Evolutionary conservation across 495 filamentous ascomycete genomes (phyloP), one percentile per base, ranked within the genome.

Genomic region (Podospora pseudoanserina): DNA sequence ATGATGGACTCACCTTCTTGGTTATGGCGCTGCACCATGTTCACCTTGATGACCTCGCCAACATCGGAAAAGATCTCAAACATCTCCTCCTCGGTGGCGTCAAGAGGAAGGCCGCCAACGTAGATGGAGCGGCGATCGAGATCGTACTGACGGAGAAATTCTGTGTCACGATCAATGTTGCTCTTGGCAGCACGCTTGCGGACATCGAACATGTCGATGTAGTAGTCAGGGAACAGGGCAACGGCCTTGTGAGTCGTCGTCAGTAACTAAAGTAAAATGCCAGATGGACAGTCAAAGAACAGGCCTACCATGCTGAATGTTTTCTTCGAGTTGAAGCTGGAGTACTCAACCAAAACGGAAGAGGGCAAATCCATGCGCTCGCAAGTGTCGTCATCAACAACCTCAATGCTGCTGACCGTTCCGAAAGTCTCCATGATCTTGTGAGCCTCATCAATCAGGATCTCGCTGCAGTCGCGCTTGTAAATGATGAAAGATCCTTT

Each of bases 401-500:
- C 7, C 64, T 82, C 74, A 27, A 78, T 74, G 60, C 74, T 75
- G 65, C 19, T 59, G 30, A 85, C 67, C 0, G 71, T 66, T 7
- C 85, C 85, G 65, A 79, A 84, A 0, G 66, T 60, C 23, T 70
- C 55, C 32, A 88, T 72, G 39, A 84, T 72, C 7, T 73, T 64
- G 6, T 70, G 71, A 57, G 79, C 86, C 60, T 86, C 85, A 3
- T 76, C 69, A 23, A 80, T 68, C 18, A 76, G 75, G 62, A 85
- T 74, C 3, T 71, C 66, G 11, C 72, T 60, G 56, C 85, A 82
- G 69, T 72, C 70, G 32, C 78, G 72, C 55, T 60, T 19, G 18
- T 80, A 86, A 56, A 88, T 67, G 34, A 86, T 79, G 65, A 85
- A 83, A 6, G 79, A 77, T 9, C 85, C 86, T 88, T 88, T 58